Evolutionary conservation across 73 alveolate species (phyloP), one percentile per base, ranked within the genome.

Genomic region (Breviolum minutum): DNA sequence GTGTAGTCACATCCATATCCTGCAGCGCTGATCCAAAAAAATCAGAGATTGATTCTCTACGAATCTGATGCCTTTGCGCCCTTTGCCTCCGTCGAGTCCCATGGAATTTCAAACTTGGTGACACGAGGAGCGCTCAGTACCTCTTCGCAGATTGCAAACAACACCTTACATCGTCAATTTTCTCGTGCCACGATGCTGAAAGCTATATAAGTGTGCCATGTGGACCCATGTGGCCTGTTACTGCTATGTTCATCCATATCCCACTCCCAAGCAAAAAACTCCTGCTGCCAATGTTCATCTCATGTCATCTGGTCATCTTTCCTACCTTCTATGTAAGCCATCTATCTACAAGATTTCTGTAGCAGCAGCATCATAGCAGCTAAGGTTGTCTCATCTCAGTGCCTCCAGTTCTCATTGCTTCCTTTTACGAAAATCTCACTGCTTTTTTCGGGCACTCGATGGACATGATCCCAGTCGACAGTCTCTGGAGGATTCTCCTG

Each of bases 61-160:
- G 54, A 40, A 40, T 40, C 54, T 40, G 54, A 9, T 7, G 82
- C 16, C 48, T 13, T 13, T 17, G 40, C 64, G 13, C 20, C 27
- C 2, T 27, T 22, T 27, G n/a, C 77, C 96, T 89, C 97, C 84
- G 27, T 13, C 13, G 97, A 20, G 63, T 91, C 97, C 97, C 97
- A 91, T 6, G 97, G 79, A 91, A 91, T 91, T 63, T 24, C 63
- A 30, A 91, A 91, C 30, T 91, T 91, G 32, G 97, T 91, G 63
- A 91, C 97, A 20, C 97, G 85, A 19, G 97, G 97, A 40, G 84
- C 88, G 32, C 97, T 91, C 79, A 91, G 88, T 63, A 91, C 97
- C 97, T 91, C 61, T 16, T 19, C 3, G 22, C 9, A n/a, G n/a
- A n/a, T n/a, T n/a, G n/a, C n/a, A n/a, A n/a, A n/a, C n/a, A n/a